These are phyloP conservation scores for Pichia thaimueangensis DNA, from an alignment of 805 yeast species.

Conservation along the genomic window DNA sequence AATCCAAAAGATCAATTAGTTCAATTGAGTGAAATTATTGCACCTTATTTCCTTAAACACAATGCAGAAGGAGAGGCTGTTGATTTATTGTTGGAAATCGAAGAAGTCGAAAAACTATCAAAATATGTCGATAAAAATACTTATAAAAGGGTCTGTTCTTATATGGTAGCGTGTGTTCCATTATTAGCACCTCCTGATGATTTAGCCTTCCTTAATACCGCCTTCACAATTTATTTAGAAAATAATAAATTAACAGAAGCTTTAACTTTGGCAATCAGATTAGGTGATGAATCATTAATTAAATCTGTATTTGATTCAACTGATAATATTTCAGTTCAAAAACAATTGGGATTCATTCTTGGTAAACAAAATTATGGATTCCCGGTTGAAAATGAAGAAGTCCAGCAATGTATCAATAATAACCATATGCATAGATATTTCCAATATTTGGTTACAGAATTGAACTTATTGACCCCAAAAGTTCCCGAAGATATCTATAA, in stretches of 20 bases:
- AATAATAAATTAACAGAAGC: conserved; percentile 86
- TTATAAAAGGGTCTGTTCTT: conserved; percentile 82
- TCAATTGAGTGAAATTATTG: conserved; percentile 65
- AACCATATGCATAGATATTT: conserved; percentile 71
- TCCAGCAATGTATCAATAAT: conserved; percentile 82
- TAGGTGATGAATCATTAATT: conserved; percentile 76
- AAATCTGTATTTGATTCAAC: conserved; percentile 78
- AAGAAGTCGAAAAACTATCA: conserved; percentile 74
- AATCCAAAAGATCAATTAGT: conserved; percentile 35
- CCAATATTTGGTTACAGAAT: conserved; percentile 73
- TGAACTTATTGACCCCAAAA: conserved; percentile 82
- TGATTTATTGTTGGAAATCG: conserved; percentile 85
- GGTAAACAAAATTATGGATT: conserved; percentile 83
- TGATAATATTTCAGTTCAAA: conserved; percentile 63
- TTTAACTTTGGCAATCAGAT: conserved; percentile 76
- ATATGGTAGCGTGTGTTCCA: conserved; percentile 95
- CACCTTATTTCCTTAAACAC: conserved; percentile 85
- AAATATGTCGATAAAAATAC: conserved; percentile 81
- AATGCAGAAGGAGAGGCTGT: conserved; percentile 99
- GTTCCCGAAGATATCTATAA: conserved; percentile 94
- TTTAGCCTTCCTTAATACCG: conserved; percentile 75
- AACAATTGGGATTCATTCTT: conserved; percentile 85
- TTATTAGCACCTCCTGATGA: conserved; percentile 94
- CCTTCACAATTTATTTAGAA: conserved; percentile 74
- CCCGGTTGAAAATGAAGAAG: conserved; percentile 60